These are phyloP conservation scores for Fusarium austroafricanum DNA, from an alignment of 2,329 filamentous ascomycete genomes.

Conservation along the genomic window DNA sequence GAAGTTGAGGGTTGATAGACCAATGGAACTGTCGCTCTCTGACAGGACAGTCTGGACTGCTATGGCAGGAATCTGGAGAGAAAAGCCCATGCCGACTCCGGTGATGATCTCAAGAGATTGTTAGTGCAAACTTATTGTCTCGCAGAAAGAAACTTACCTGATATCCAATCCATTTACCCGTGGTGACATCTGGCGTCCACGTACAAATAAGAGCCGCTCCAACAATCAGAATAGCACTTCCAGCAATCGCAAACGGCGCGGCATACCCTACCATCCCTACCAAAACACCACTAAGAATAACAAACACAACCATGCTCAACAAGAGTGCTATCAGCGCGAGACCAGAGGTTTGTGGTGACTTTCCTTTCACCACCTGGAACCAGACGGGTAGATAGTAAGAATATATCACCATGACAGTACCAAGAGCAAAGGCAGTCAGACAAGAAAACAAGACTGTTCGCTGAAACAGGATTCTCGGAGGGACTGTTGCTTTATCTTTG, in stretches of 20 bases:
- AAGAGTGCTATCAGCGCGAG: constrained; percentile 2
- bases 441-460: constrained; percentile 1
- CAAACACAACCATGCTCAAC: constrained; percentile 12
- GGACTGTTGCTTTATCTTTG: constrained; percentile 12
- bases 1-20: constrained; percentile 21
- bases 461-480: constrained; percentile 4
- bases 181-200: constrained; percentile 2
- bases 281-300: constrained; percentile 16
- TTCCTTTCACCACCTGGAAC: constrained; percentile 25
- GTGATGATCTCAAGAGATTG: background rate
- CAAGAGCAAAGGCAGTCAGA: background rate
- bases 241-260: constrained; percentile 12
- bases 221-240: background rate
- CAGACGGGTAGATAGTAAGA: constrained; percentile 24
- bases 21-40: constrained; percentile 11
- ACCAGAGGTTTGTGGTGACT: constrained; percentile 6
- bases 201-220: constrained; percentile 10
- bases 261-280: constrained; percentile 13
- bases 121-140: background rate
- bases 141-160: background rate
- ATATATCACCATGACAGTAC: constrained; percentile 11
- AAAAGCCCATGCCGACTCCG: constrained; percentile 11
- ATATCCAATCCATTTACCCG: constrained; percentile 14
- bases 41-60: constrained; percentile 13
- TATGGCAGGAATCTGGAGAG: constrained; percentile 17